Conservation (phyloP, 2,329 filamentous ascomycete genomes). For the Fusarium globosum region DNA sequence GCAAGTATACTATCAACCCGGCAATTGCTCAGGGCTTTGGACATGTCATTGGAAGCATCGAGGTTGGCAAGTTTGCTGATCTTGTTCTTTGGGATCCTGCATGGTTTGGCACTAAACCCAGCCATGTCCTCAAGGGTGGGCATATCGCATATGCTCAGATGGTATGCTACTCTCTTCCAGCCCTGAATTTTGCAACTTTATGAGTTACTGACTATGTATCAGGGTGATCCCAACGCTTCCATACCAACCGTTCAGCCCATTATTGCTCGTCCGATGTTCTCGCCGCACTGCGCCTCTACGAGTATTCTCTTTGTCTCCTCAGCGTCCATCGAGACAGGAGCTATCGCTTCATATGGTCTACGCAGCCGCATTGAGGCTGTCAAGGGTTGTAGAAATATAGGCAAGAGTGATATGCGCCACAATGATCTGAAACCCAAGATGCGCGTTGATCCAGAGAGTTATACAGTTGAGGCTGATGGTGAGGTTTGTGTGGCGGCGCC, state of each 20-base stretch:
- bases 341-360: conserved; percentile 77
- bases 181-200: not conserved
- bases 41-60: conserved; percentile 86
- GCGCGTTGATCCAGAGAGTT: conserved; percentile 91
- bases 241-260: conserved; percentile 91
- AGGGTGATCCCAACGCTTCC: conserved; percentile 84
- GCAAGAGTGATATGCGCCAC: conserved; percentile 91
- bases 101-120: conserved; percentile 89
- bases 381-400: conserved; percentile 76
- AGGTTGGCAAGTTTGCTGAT: conserved; percentile 91
- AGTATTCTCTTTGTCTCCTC: conserved; percentile 87
- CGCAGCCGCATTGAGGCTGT: conserved; percentile 85
- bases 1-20: conserved; percentile 97
- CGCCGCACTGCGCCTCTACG: conserved; percentile 74
- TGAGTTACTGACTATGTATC: conserved; percentile 6
- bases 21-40: conserved; percentile 90
- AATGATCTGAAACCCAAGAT: conserved; percentile 87
- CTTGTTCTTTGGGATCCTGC: conserved; percentile 87
- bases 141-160: conserved; percentile 86
- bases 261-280: conserved; percentile 88
- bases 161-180: conserved; percentile 61
- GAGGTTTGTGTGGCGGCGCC: conserved; percentile 79
- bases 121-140: conserved; percentile 84
- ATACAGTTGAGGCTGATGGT: conserved; percentile 88
- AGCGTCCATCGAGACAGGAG: conserved; percentile 74